Evolutionary conservation across 2,329 filamentous ascomycete genomes (phyloP).

Genomic region (Trematosphaeria pertusa): DNA sequence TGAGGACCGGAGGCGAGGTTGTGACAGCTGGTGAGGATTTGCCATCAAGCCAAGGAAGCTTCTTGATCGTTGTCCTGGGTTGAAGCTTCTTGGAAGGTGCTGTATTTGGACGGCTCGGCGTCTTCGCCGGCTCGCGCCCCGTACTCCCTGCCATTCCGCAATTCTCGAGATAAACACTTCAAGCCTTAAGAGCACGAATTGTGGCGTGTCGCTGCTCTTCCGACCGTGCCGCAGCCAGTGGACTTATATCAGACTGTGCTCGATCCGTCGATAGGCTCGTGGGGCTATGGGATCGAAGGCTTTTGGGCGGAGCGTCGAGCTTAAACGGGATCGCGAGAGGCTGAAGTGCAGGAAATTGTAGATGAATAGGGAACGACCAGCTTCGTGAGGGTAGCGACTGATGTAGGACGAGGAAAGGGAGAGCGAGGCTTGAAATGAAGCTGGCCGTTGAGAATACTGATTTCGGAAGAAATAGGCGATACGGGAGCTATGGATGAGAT

Average conservation of each 20-base stretch:
- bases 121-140: conserved; percentile 2
- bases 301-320: no score
- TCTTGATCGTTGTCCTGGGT: conserved; percentile 21
- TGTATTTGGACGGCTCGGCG: conserved; percentile 1
- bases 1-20: conserved; percentile 3
- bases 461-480: conserved; percentile 1
- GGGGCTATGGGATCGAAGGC: neutral
- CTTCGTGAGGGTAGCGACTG: conserved; percentile 3
- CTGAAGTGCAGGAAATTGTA: no score
- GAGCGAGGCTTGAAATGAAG: conserved; percentile 1
- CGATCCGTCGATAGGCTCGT: neutral
- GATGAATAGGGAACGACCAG: conserved; percentile 13
- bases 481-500: conserved; percentile 12
- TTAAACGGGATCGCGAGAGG: no score
- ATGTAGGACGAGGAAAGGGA: neutral
- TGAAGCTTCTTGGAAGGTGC: conserved; percentile 13
- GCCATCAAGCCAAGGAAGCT: conserved; percentile 41
- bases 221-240: neutral
- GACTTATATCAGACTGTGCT: neutral
- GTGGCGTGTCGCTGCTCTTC: no score
- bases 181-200: no score
- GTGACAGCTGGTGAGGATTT: conserved; percentile 17
- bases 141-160: conserved; percentile 6
- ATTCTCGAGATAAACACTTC: neutral
- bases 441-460: conserved; percentile 9